Evolutionary conservation across 2,329 filamentous ascomycete genomes (phyloP).

Genomic region (Aspergillus jensenii): DNA sequence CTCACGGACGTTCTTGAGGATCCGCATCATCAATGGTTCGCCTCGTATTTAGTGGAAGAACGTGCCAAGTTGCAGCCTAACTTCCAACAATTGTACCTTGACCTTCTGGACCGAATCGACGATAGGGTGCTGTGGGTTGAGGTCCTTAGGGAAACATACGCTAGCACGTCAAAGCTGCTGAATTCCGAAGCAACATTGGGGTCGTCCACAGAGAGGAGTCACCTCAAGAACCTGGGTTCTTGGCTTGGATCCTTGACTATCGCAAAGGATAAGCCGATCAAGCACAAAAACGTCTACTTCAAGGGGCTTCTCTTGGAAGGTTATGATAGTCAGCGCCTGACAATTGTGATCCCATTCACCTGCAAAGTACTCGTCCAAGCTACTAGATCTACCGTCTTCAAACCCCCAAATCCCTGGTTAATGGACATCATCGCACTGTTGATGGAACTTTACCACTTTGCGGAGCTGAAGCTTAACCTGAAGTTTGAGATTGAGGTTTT

Average conservation of each 20-base stretch:
- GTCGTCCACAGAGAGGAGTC: conserved; percentile 77
- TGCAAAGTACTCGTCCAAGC: conserved; percentile 93
- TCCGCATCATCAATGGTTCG: conserved; percentile 93
- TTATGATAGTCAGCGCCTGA: conserved; percentile 84
- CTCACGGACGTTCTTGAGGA: conserved; percentile 75
- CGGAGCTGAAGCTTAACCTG: conserved; percentile 90
- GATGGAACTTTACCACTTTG: conserved; percentile 89
- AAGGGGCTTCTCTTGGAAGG: conserved; percentile 93
- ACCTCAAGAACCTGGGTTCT: conserved; percentile 87
- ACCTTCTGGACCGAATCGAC: conserved; percentile 80
- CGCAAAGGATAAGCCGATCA: conserved; percentile 90
- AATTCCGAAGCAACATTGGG: conserved; percentile 87
- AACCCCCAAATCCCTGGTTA: conserved; percentile 92
- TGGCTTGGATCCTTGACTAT: conserved; percentile 95
- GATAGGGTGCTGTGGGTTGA: conserved; percentile 79
- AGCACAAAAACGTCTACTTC: conserved; percentile 95
- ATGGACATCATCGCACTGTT: conserved; percentile 93
- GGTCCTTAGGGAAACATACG: conserved; percentile 89
- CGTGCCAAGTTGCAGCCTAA: conserved; percentile 97
- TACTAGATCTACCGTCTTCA: conserved; percentile 81
- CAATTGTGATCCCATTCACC: conserved; percentile 94
- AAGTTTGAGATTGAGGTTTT: conserved; percentile 99
- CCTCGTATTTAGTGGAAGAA: conserved; percentile 89
- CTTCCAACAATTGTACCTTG: conserved; percentile 89
- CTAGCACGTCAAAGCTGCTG: conserved; percentile 79